A percentile compares a stretch with the other conserved stretches of the same genome.
Conservation (phyloP, 768 basidiomycete species). For the Mycena venus region DNA sequence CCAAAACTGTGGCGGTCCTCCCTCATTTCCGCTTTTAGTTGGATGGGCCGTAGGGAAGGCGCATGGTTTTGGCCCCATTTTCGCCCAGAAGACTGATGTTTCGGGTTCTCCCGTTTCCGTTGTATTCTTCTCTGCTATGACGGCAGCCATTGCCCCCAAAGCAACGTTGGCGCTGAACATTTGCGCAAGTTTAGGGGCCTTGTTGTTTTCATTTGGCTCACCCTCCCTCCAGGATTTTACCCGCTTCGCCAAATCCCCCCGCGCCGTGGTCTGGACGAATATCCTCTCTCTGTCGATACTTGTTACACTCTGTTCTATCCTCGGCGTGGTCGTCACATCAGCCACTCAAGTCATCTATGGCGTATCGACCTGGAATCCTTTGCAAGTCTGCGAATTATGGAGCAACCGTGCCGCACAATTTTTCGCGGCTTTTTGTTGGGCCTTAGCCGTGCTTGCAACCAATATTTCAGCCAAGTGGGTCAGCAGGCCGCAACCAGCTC, state of each 20-base stretch:
- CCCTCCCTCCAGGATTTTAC: constrained; percentile 33
- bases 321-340: constrained; percentile 74
- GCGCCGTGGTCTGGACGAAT: constrained; percentile 35
- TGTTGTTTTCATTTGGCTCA: background rate
- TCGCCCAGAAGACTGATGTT: constrained; percentile 27
- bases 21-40: constrained; percentile 17
- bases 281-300: constrained; percentile 32
- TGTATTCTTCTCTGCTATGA: constrained; percentile 37
- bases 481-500: background rate
- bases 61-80: constrained; percentile 37
- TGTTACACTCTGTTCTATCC: constrained; percentile 36
- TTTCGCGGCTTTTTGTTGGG: constrained; percentile 59
- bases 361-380: constrained; percentile 36
- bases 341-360: constrained; percentile 72
- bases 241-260: constrained; percentile 36
- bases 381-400: constrained; percentile 68
- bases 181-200: constrained; percentile 16
- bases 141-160: constrained; percentile 36
- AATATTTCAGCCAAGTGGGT: constrained; percentile 35
- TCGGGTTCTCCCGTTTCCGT: constrained; percentile 19
- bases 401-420: constrained; percentile 75
- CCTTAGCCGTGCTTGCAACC: constrained; percentile 30
- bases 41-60: constrained; percentile 38
- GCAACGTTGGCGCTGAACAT: constrained; percentile 38
- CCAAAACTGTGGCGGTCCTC: background rate